phyloP scores from a whole-genome alignment of 176 grass and related monocot genomes.

The Musa acuminata region DNA sequence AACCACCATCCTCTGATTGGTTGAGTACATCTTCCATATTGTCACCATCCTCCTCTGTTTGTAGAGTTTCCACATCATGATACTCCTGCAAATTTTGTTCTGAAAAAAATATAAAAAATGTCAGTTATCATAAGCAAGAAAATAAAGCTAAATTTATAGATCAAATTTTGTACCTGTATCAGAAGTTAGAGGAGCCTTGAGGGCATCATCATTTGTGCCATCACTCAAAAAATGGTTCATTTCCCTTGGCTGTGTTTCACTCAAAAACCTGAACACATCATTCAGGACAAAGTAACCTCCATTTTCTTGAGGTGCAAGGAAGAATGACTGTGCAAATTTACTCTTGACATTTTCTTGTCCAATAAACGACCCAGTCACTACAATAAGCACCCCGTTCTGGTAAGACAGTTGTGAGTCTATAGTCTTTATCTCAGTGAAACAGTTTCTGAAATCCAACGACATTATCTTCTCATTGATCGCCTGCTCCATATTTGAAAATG shows the following conservation, averaged over 20 bases:
- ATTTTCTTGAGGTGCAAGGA: constrained; percentile 87
- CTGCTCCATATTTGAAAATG: neutral
- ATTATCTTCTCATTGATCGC: constrained; percentile 13
- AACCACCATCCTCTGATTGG: constrained; percentile 21
- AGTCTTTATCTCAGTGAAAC: constrained; percentile 75
- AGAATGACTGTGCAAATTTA: constrained; percentile 77
- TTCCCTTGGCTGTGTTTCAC: constrained; percentile 30
- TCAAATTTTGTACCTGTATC: constrained; percentile 28
- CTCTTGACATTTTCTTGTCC: constrained; percentile 33
- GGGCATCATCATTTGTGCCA: constrained; percentile 35
- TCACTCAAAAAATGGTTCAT: constrained; percentile 23
- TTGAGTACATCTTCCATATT: constrained; percentile 11
- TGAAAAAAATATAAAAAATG: constrained; percentile 14
- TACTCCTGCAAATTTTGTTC: constrained; percentile 7
- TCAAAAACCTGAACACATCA: constrained; percentile 70
- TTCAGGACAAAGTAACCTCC: constrained; percentile 85
- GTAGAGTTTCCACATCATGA: neutral
- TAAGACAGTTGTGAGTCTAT: constrained; percentile 67
- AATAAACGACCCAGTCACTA: constrained; percentile 75
- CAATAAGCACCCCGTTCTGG: constrained; percentile 66
- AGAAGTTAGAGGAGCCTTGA: constrained; percentile 25
- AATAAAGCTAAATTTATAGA: neutral
- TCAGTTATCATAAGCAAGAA: neutral
- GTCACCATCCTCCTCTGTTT: constrained; percentile 12
- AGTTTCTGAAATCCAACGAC: constrained; percentile 34